Base-by-base conservation (phyloP, 192 early-diverging fungal genomes). In the Linnemannia hyalina region DNA sequence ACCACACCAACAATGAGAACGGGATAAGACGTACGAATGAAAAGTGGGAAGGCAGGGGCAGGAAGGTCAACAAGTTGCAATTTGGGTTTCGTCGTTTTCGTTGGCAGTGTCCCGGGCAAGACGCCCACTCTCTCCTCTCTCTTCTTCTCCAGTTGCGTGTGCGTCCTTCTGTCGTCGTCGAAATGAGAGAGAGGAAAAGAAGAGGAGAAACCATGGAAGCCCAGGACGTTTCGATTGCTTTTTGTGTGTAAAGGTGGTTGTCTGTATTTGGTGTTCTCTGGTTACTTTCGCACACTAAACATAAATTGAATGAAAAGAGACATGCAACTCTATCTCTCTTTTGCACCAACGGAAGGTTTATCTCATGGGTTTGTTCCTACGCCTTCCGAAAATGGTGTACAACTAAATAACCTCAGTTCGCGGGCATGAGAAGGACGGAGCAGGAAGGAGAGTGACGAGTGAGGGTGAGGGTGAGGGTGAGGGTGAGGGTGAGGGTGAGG, bases 281-380 rank as follows among this genome's bases (percentile, higher is more conserved):
- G n/a, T 65, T 65, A 65, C 26, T 65, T 65, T 65, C 60, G n/a
- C 60, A 65, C 60, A 65, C 60, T 65, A 65, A 65, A 18, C 49
- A 52, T 52, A 52, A 52, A 52, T 52, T 65, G 55, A 11, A 60
- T 60, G 55, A 60, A 52, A 52, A 3, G 8, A 60, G 6, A 9
- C 22, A 60, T 5, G n/a, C 55, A 60, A 60, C 55, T 60, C 55
- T 60, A 60, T 60, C 55, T 60, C 22, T 55, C 54, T 23, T 8
- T 55, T 55, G 18, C 54, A 20, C 38, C n/a, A 65, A 29, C 26
- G 60, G 26, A 32, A 65, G 60, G 60, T 65, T 52, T 52, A 22
- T 20, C 49, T 20, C 49, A 22, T 22, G 0, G 8, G 0, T 11
- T 60, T 26, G 60, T 65, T 32, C 60, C 60, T 65, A 65, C 60